A percentile compares a stretch with the other conserved stretches of the same genome.
These are phyloP conservation scores for Micractinium conductrix DNA, from an alignment of 139 green algal genomes.

Conservation along the genomic window DNA sequence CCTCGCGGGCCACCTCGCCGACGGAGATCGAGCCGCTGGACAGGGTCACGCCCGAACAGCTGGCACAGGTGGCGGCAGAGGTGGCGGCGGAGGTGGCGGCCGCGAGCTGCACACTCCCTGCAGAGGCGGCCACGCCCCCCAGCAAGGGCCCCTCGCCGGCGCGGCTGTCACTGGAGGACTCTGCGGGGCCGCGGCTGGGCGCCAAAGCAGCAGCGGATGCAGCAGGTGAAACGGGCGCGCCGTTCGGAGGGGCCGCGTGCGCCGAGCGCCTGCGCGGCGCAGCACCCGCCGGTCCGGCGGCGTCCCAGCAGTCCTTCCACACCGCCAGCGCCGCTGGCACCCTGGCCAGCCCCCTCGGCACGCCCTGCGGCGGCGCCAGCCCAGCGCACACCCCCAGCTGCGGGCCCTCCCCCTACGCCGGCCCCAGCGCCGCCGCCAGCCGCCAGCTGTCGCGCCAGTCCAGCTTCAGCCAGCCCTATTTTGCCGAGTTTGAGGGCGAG, in stretches of 20 bases:
- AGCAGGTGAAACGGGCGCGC: background rate
- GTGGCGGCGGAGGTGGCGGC: background rate
- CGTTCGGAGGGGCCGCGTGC: too few relatives aligned
- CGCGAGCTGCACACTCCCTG: background rate
- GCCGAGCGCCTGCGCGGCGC: too few relatives aligned
- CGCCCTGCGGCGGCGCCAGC: background rate
- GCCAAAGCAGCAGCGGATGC: background rate
- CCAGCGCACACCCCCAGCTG: background rate
- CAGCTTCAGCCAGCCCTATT: constrained; percentile 32
- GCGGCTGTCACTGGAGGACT: background rate
- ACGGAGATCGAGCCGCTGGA: background rate
- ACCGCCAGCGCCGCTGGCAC: background rate
- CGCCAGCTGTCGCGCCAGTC: background rate
- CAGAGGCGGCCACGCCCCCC: too few relatives aligned
- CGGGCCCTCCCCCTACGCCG: too few relatives aligned
- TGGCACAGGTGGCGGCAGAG: background rate
- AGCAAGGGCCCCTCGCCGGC: background rate
- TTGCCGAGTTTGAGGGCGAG: constrained; percentile 7
- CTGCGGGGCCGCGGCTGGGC: background rate
- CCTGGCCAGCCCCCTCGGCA: background rate
- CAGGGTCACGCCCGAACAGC: background rate
- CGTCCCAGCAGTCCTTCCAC: background rate
- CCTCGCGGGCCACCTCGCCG: background rate
- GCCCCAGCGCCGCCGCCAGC: too few relatives aligned
- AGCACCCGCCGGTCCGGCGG: background rate